Percentiles rank a stretch among this genome's conserved stretches.
phyloP scores from a whole-genome alignment of 306 rosid genomes.

The Fagus sylvatica region DNA sequence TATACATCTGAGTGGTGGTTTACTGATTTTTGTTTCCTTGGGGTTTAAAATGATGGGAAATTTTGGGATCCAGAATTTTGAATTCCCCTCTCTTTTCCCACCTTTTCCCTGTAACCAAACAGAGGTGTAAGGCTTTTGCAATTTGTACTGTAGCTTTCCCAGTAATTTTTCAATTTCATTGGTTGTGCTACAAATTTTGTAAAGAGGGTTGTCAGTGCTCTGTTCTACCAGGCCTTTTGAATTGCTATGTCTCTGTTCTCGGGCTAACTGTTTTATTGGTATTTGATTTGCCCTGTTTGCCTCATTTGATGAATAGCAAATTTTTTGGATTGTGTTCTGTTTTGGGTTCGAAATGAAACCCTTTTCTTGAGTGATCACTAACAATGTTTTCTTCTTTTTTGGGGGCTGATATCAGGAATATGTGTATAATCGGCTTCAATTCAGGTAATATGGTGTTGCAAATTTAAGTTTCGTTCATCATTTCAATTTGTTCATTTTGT shows the following conservation, averaged over 20 bases:
- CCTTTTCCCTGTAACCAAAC: constrained; percentile 6
- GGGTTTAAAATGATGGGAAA: not conserved
- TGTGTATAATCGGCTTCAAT: constrained; percentile 61
- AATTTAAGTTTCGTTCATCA: not conserved
- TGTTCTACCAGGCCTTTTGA: not conserved
- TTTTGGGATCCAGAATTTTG: not conserved
- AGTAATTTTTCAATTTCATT: not conserved
- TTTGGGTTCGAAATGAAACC: not conserved
- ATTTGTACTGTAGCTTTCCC: not conserved
- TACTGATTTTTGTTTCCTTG: not conserved
- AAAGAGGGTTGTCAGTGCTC: not conserved
- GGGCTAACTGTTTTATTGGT: constrained; percentile 3
- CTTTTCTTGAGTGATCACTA: not conserved
- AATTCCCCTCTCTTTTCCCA: not conserved
- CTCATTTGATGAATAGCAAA: not conserved
- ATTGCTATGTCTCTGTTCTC: not conserved
- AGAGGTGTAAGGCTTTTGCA: not conserved
- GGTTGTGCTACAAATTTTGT: not conserved
- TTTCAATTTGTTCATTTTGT: not conserved
- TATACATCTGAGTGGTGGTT: not conserved
- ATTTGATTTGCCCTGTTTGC: not conserved
- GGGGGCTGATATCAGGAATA: constrained; percentile 43
- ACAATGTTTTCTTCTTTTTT: not conserved
- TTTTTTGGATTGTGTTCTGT: not conserved
- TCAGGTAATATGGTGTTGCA: constrained; percentile 35